Base-by-base conservation (phyloP, 352 stramenopile genomes). In the Globisporangium perplexum region DNA sequence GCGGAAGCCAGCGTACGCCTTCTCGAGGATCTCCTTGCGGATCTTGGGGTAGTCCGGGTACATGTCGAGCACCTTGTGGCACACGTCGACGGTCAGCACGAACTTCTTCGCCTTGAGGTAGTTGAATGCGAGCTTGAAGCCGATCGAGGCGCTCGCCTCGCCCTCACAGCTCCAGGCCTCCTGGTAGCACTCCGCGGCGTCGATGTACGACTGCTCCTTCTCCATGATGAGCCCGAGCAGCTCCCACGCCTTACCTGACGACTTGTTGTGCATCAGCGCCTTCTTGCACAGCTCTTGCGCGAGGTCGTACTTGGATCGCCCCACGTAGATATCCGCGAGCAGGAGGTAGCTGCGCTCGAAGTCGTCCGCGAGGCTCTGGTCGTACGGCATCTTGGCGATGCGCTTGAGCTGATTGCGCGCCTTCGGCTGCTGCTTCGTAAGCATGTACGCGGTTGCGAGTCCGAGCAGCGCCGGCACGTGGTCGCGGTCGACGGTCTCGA, bases 41-140 rank as follows among this genome's bases (percentile, higher is more conserved):
- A 98, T 98, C 70, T 96, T 95, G 8, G 90, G 92, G 66, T 98
- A 98, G 57, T 97, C 88, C 14, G 94, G 93, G 66, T 97, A 98
- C 58, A 88, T 76, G 54, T 91, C 74, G 28, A 98, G 74, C 35
- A 98, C 90, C 47, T 96, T 96, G 64, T 97, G 72, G 62, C 89
- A 97, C 8, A 98, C 83, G 58, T 98, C 90, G 38, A 98, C 95
- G 15, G 91, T 79, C 18, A 86, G 63, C 10, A 98, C 86, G 48
- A 82, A 93, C 45, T 90, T 88, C 59, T 93, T 93, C 31, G 91
- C 88, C 68, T 98, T 98, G 46, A 98, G 74, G 68, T 98, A 98
- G 60, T 98, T 98, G 68, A 98, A 98, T 7, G 90, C 92, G 1
- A 98, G 69, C 62, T 98, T 98, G 66, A 96, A 98, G 24, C 89